phyloP scores from a whole-genome alignment of 768 basidiomycete genomes.

The Leccinum barrowsii region DNA sequence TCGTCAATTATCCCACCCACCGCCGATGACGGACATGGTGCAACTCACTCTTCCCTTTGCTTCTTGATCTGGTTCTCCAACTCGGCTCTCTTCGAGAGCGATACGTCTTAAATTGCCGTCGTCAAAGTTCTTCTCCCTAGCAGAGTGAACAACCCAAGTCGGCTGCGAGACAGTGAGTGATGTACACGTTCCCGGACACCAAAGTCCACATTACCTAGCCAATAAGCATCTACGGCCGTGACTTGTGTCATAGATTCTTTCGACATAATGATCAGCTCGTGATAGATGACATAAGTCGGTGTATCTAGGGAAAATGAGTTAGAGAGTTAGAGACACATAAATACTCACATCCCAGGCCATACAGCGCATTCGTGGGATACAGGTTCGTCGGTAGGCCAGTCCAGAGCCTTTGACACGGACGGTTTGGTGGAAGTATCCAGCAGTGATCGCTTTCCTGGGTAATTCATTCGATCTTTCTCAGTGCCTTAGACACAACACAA shows the following conservation, averaged over 20 bases:
- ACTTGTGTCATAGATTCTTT: slow-evolving; percentile 99
- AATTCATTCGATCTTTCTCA: not conserved
- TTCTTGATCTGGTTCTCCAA: slow-evolving; percentile 88
- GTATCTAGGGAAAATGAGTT: slow-evolving; percentile 55
- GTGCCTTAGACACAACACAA: slow-evolving; percentile 31
- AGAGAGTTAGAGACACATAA: not conserved
- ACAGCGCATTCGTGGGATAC: slow-evolving; percentile 94
- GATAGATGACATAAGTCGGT: slow-evolving; percentile 95
- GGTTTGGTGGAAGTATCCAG: slow-evolving; percentile 99
- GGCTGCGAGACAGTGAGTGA: slow-evolving; percentile 46
- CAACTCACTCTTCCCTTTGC: slow-evolving; percentile 62
- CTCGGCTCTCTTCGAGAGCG: slow-evolving; percentile 86
- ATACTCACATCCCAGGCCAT: slow-evolving; percentile 87
- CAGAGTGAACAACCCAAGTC: slow-evolving; percentile 97
- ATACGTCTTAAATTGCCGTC: slow-evolving; percentile 75
- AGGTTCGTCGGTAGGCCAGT: slow-evolving; percentile 93
- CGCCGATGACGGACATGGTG: not conserved
- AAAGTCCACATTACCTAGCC: slow-evolving; percentile 67
- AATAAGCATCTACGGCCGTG: slow-evolving; percentile 95
- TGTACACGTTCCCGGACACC: not conserved
- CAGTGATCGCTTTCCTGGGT: slow-evolving; percentile 88
- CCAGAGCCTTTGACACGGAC: slow-evolving; percentile 94
- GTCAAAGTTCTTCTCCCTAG: slow-evolving; percentile 97
- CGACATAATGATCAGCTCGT: slow-evolving; percentile 91
- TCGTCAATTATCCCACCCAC: slow-evolving; percentile 7